These are phyloP conservation scores for Fusarium sp. DNA, from an alignment of 2,329 filamentous ascomycete genomes.

Conservation along the genomic window DNA sequence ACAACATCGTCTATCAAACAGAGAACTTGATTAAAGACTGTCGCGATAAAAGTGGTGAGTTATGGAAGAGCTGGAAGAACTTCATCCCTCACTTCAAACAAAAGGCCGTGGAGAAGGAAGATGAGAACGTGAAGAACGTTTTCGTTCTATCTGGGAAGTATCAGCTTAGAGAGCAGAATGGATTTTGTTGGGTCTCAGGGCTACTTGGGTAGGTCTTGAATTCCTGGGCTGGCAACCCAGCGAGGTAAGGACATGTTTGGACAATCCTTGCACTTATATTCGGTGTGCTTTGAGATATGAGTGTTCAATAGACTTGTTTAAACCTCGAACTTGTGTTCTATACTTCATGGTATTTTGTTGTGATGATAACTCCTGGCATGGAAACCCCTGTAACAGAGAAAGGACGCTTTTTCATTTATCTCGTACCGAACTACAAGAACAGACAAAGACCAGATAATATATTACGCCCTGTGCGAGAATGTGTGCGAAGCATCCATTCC, in stretches of 20 bases:
- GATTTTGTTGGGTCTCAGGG: not conserved
- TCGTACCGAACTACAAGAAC: conserved; percentile 23
- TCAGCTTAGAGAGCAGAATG: not conserved
- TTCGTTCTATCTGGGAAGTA: not conserved
- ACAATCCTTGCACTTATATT: not conserved
- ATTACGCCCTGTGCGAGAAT: conserved; percentile 48
- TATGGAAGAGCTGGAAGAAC: not conserved
- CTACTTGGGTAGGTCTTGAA: not conserved
- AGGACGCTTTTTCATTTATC: conserved; percentile 40
- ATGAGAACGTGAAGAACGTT: not conserved
- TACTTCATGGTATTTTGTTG: not conserved
- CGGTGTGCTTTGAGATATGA: not conserved
- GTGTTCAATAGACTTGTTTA: conserved; percentile 1
- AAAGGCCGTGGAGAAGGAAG: not conserved
- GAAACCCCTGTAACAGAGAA: not conserved
- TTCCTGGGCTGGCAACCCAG: not conserved
- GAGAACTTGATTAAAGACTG: not conserved
- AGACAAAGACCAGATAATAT: not conserved
- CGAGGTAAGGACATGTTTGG: conserved; percentile 16
- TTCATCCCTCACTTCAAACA: not conserved
- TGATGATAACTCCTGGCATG: not conserved
- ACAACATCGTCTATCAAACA: not conserved
- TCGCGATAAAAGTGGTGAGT: not conserved
- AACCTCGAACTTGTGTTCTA: not conserved
- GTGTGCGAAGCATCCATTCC: conserved; percentile 63